Base-by-base conservation (phyloP, 2,329 filamentous ascomycete genomes). In the Sclerotinia spermophila region DNA sequence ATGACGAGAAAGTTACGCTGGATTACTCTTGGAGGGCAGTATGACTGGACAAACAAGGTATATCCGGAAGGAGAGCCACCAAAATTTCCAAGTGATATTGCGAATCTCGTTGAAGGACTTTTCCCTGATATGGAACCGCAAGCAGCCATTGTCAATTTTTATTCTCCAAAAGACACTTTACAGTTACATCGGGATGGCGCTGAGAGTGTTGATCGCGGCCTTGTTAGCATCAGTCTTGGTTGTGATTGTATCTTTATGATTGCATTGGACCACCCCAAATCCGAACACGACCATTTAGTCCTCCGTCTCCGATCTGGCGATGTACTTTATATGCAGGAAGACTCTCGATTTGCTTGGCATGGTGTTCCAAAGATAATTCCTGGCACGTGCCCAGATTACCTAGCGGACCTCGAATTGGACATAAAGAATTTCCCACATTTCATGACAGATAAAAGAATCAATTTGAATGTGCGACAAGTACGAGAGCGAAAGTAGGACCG, bases 111-210 rank as follows among this genome's bases (percentile, higher is more conserved):
- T 0, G 84, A 88, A 69, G 81, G 81, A 0, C 80, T 96, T 0
- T 98, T 97, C 75, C 92, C 93, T 0, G 84, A 88, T 17, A 96
- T 94, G 21, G 84, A 86, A 67, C 89, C 95, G 0, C 90, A 98
- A 81, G 94, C 96, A 1, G 95, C 96, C 51, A 98, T 98, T 74
- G 88, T 97, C 75, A 98, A 98, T 79, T 85, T 98, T 66, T 98
- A 98, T 81, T 92, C 89, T 0, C 92, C 96, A 0, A 92, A 93
- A 30, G 95, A 98, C 78, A 96, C 92, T 0, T 89, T 98, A 79
- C 95, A 93, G 82, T 87, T 97, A 80, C 96, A 98, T 82, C 89
- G 96, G 17, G 96, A 99, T 78, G 94, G 98, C 56, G 96, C 93
- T 74, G 96, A 98, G 81, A 86, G 92, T 75, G 91, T 90, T 64